Evolutionary conservation across 1,284 basidiomycete genomes (phyloP).

Genomic region (Cutaneotrichosporon arboriforme): DNA sequence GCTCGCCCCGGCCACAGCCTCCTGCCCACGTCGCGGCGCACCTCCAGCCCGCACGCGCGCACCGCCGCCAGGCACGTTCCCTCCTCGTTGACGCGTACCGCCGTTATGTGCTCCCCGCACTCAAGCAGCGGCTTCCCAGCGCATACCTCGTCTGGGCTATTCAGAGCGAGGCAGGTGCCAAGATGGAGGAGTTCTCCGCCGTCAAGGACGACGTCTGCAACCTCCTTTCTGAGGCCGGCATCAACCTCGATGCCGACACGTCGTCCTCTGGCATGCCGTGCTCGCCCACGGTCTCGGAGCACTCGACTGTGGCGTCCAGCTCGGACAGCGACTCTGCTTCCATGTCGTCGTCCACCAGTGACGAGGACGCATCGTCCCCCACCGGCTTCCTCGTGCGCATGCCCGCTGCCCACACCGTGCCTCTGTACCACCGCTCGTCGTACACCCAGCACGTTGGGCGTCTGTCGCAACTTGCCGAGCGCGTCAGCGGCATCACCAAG

Average conservation of each 20-base stretch:
- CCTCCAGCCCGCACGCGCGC: constrained; percentile 52
- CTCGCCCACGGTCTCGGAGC: constrained; percentile 7
- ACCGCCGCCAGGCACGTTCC: constrained; percentile 66
- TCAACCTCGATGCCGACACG: constrained; percentile 17
- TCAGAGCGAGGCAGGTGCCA: constrained; percentile 30
- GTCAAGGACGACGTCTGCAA: constrained; percentile 30
- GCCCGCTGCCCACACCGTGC: constrained; percentile 37
- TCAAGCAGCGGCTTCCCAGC: constrained; percentile 43
- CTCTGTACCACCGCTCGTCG: constrained; percentile 22
- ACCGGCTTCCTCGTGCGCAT: constrained; percentile 34
- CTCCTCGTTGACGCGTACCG: constrained; percentile 69
- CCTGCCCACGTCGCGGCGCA: constrained; percentile 20
- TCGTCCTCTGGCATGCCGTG: background rate
- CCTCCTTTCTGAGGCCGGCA: constrained; percentile 22
- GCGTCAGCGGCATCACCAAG: constrained; percentile 33
- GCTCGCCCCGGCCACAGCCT: constrained; percentile 5
- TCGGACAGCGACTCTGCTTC: constrained; percentile 9
- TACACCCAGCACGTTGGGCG: constrained; percentile 37
- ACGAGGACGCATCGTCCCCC: constrained; percentile 9
- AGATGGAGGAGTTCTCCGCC: constrained; percentile 32
- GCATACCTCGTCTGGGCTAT: constrained; percentile 44
- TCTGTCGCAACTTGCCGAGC: constrained; percentile 34
- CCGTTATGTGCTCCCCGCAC: constrained; percentile 56
- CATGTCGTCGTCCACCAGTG: constrained; percentile 8
- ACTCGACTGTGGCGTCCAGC: constrained; percentile 14